These are phyloP conservation scores for Protomyces inouyei DNA, from an alignment of 1,139 yeast species.

Conservation along the genomic window DNA sequence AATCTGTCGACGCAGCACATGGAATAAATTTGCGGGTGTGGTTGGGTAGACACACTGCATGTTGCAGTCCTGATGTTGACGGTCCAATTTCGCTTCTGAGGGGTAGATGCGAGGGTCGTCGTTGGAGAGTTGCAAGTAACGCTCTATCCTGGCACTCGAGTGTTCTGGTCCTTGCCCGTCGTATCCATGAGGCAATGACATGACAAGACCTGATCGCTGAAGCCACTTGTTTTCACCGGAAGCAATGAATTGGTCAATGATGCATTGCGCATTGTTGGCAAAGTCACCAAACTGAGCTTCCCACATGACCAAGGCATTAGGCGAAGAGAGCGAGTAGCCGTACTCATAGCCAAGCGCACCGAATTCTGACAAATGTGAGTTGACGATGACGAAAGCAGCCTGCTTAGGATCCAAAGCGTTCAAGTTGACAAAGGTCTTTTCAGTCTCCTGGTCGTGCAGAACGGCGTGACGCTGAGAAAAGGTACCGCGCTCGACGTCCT, in stretches of 20 bases:
- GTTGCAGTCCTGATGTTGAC: conserved; percentile 98
- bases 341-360: conserved; percentile 99
- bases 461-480: conserved; percentile 99
- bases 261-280: conserved; percentile 98
- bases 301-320: conserved; percentile 96
- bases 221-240: conserved; percentile 99
- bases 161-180: conserved; percentile 99
- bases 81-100: conserved; percentile 73
- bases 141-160: conserved; percentile 94
- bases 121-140: conserved; percentile 91
- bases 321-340: conserved; percentile 96
- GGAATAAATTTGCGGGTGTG: conserved; percentile 96
- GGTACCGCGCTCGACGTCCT: conserved; percentile 99
- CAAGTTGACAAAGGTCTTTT: conserved; percentile 77
- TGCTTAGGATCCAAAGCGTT: conserved; percentile 72
- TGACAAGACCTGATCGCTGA: conserved; percentile 93
- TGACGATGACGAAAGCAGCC: conserved; percentile 81
- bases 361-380: conserved; percentile 96
- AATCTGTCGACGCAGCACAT: conserved; percentile 96
- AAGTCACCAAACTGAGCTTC: conserved; percentile 99
- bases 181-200: conserved; percentile 97
- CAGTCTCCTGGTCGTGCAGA: conserved; percentile 89
- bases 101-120: conserved; percentile 97
- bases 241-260: conserved; percentile 92
- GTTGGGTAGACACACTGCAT: conserved; percentile 98